Evolutionary conservation across 202 grass and related monocot genomes (phyloP), one percentile per base, ranked within the genome.

Genomic region (Setaria viridis): DNA sequence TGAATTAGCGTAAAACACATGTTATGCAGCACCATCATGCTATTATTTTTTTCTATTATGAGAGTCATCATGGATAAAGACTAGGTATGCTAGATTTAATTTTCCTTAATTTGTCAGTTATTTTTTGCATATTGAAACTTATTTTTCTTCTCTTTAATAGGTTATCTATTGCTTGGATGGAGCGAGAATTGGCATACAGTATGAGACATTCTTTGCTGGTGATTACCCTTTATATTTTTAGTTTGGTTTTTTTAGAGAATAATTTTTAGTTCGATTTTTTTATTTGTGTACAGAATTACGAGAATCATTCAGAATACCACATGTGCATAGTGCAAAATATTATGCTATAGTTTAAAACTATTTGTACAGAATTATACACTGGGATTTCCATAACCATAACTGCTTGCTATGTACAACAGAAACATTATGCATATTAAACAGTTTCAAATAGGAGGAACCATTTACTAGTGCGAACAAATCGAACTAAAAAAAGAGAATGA

Each of bases 151-250:
- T 68, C 14, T 82, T 77, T 82, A 7, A 51, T 80, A 98, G 95
- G 93, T 98, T 73, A 94, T 98, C 25, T 98, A 89, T 79, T 95
- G 95, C 89, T 84, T 98, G 78, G 25, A 95, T 80, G 90, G 93
- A 68, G 89, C 88, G 15, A 98, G 93, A 75, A 98, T 98, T 77
- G 95, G 95, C 57, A 95, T 98, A 90, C 91, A 92, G 60, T 98
- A 94, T 71, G 93, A 98, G 89, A 98, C 93, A 62, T 94, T 33
- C 84, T 98, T 95, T 82, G 95, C 93, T 80, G 95, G 95, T 98
- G 80, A 90, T 77, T 75, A 79, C 65, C 37, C 70, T 76, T 71
- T 11, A n/a, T 84, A 63, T 85, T 5, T 2, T 14, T 3, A 45
- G 34, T 91, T 12, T 57, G 25, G 21, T 63, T 74, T 74, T 76